phyloP scores from a whole-genome alignment of 2,329 filamentous ascomycete genomes.

The Cylindrodendrum hubeiense region DNA sequence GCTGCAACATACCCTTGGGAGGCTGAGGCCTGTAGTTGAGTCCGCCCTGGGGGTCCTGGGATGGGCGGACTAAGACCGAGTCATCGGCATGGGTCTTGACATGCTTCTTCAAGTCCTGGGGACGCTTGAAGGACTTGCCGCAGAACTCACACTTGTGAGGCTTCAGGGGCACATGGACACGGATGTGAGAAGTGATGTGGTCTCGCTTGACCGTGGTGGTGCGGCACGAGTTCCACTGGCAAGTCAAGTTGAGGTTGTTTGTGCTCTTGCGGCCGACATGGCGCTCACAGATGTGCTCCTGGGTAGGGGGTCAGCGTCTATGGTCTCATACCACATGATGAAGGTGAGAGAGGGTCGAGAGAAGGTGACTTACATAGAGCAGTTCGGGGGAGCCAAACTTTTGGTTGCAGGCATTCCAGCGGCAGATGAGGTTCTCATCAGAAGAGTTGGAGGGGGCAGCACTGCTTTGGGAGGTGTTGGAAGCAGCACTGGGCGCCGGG shows the following conservation, averaged over 20 bases:
- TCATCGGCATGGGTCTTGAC: slow-evolving; percentile 99
- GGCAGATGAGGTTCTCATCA: slow-evolving; percentile 70
- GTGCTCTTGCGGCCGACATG: slow-evolving; percentile 99
- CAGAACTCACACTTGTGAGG: slow-evolving; percentile 99
- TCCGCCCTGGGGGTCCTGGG: slow-evolving; percentile 64
- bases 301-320: background rate
- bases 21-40: slow-evolving; percentile 67
- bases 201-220: slow-evolving; percentile 99
- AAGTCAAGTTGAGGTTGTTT: slow-evolving; percentile 97
- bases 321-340: background rate
- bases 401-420: slow-evolving; percentile 70
- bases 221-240: slow-evolving; percentile 95
- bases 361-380: slow-evolving; percentile 67
- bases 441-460: slow-evolving; percentile 52
- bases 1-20: slow-evolving; percentile 63
- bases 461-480: slow-evolving; percentile 59
- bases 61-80: slow-evolving; percentile 75
- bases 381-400: slow-evolving; percentile 69
- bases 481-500: slow-evolving; percentile 63
- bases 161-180: slow-evolving; percentile 98
- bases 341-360: too few species aligned
- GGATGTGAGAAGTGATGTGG: slow-evolving; percentile 98
- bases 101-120: slow-evolving; percentile 99
- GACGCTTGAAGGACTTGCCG: slow-evolving; percentile 98
- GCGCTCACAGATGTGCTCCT: slow-evolving; percentile 98